Evolutionary conservation across 1,284 basidiomycete species (phyloP).

Genomic region (Wolfiporia cocos): DNA sequence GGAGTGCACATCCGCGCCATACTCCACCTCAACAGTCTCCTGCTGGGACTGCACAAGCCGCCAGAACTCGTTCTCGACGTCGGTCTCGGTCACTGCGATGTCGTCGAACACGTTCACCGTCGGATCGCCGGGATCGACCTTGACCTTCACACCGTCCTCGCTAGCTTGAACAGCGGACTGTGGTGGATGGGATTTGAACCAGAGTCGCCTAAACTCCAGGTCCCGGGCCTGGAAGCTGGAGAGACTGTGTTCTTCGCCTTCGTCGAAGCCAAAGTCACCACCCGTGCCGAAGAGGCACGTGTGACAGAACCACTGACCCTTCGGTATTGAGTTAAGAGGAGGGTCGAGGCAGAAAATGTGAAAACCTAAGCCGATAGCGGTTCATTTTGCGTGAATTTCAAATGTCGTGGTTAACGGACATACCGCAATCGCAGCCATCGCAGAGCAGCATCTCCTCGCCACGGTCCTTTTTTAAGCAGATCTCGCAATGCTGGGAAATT

Average conservation of each 20-base stretch:
- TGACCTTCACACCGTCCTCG: conserved; percentile 1
- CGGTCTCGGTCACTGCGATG: conserved; percentile 74
- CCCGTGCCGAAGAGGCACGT: conserved; percentile 90
- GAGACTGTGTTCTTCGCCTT: conserved; percentile 93
- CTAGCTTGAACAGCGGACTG: conserved; percentile 12
- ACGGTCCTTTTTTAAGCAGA: conserved; percentile 84
- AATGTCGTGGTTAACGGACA: too few relatives aligned
- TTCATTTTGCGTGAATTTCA: background rate
- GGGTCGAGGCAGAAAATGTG: conserved; percentile 97
- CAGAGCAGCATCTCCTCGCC: conserved; percentile 92
- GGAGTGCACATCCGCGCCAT: conserved; percentile 97
- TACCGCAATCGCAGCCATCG: conserved; percentile 95
- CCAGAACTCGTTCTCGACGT: conserved; percentile 97
- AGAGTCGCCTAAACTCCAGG: conserved; percentile 79
- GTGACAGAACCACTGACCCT: conserved; percentile 96
- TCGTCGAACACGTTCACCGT: conserved; percentile 58
- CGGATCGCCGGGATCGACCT: conserved; percentile 28
- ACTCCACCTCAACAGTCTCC: conserved; percentile 97
- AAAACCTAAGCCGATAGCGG: conserved; percentile 55
- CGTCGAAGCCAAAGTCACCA: conserved; percentile 98
- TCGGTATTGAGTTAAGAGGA: conserved; percentile 79
- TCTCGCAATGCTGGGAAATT: conserved; percentile 64
- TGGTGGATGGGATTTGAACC: conserved; percentile 82
- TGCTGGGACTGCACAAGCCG: conserved; percentile 83
- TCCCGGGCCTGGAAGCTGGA: conserved; percentile 92